Base-by-base conservation (phyloP, 2,329 filamentous ascomycete species). In the Fusarium odoratissimum region DNA sequence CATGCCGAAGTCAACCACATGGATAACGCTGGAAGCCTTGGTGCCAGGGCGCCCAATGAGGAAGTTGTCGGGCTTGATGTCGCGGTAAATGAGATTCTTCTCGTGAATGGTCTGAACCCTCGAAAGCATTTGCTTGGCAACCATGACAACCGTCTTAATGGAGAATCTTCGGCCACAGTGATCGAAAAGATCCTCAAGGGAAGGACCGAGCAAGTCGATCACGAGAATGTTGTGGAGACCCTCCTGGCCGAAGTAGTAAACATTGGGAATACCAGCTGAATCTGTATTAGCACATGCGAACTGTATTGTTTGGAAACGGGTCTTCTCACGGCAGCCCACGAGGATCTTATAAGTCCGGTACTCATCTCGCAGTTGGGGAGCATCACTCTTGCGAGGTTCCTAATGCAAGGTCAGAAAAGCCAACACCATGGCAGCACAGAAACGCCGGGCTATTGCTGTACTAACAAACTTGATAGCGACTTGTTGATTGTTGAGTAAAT, bases 11-110 rank as follows among this genome's bases (percentile, higher is more conserved):
- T 99, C 96, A 78, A 99, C 95, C 41, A 98, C 96, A 80, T 99
- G 95, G 75, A 99, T 98, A 63, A 98, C 95, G 82, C 98, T 98
- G 79, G 95, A 93, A n/a, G 93, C 90, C 85, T 98, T 98, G 69
- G 95, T 95, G 77, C 91, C 92, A 1, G 95, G 95, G 54, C 95
- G 91, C 60, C 96, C 96, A 78, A 98, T 98, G 72, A 99, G 89
- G 86, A 99, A 98, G 87, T 99, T 99, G 86, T 99, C 96, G 63
- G 96, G 96, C 84, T 99, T 99, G 88, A 99, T 98, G 81, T 99
- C 96, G 76, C 96, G 92, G 85, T 99, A 98, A 82, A 99, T 98
- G 71, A 98, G 89, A 84, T 98, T 98, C 90, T 98, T 98, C 85
- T 98, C 96, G 87, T 99, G 95, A 76, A 99, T 98, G 3, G 89